Evolutionary conservation across 2,329 filamentous ascomycete species (phyloP).

Genomic region (Aspergillus tubingensis): DNA sequence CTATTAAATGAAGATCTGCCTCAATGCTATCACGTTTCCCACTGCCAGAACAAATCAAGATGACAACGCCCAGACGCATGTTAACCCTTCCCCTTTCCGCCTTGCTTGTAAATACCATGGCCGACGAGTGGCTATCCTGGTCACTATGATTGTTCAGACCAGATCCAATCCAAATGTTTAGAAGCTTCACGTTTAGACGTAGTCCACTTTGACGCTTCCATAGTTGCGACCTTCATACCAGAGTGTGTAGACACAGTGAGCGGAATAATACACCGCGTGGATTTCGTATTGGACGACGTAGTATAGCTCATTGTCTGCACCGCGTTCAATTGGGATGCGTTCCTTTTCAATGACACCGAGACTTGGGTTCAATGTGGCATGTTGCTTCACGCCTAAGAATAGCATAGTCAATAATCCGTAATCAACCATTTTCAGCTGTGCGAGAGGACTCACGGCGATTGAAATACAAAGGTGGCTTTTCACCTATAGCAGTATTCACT

Average conservation of each 20-base stretch:
- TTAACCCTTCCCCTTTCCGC: background rate
- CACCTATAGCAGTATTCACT: slow-evolving; percentile 8
- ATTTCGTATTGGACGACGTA: slow-evolving; percentile 5
- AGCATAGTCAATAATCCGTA: background rate
- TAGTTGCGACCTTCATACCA: slow-evolving; percentile 22
- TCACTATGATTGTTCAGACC: background rate
- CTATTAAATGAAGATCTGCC: background rate
- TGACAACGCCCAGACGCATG: background rate
- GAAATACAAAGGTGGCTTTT: slow-evolving; percentile 10
- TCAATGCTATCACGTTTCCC: background rate
- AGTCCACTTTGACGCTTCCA: slow-evolving; percentile 23
- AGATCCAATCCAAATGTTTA: background rate
- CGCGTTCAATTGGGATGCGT: slow-evolving; percentile 9
- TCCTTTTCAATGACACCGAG: slow-evolving; percentile 16
- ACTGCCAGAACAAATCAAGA: background rate
- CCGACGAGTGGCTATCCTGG: background rate
- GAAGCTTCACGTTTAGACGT: slow-evolving; percentile 14
- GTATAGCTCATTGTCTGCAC: slow-evolving; percentile 15
- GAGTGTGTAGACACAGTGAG: slow-evolving; percentile 24
- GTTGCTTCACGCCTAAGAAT: slow-evolving; percentile 19
- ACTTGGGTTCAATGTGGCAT: slow-evolving; percentile 19
- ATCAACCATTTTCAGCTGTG: background rate
- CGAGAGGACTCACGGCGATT: slow-evolving; percentile 15
- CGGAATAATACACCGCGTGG: slow-evolving; percentile 22
- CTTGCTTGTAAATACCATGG: background rate